Evolutionary conservation across 2,329 filamentous ascomycete species (phyloP).

Genomic region (Fusarium poae): DNA sequence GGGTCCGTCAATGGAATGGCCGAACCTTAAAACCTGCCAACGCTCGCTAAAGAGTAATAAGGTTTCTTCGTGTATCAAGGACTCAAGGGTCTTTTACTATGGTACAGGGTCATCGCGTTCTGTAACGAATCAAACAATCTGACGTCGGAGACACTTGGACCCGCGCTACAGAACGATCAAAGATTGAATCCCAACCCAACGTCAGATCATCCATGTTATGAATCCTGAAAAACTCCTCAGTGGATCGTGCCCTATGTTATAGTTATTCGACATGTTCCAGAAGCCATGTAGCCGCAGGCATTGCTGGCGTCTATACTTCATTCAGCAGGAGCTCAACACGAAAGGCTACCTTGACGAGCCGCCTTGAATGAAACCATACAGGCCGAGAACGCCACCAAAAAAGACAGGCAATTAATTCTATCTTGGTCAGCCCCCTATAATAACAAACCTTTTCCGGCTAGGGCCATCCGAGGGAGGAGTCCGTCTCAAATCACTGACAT

Average conservation of each 20-base stretch:
- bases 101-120: neutral
- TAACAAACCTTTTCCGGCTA: neutral
- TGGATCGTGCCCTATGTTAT: neutral
- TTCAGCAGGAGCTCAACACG: neutral
- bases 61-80: neutral
- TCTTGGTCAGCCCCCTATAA: neutral
- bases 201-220: neutral
- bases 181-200: neutral
- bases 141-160: constrained; percentile 1
- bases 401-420: no score
- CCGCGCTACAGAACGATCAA: neutral
- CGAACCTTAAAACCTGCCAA: constrained; percentile 9
- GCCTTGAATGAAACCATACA: neutral
- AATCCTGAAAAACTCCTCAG: neutral
- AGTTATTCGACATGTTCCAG: neutral
- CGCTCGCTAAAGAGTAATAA: neutral
- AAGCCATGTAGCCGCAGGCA: neutral
- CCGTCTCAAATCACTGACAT: neutral
- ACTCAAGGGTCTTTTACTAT: neutral
- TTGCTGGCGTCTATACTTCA: neutral
- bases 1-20: neutral
- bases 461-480: neutral
- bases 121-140: neutral
- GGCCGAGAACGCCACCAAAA: neutral
- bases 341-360: neutral